phyloP scores from a whole-genome alignment of 1,139 yeast genomes.

The Hansenula lynferdii region DNA sequence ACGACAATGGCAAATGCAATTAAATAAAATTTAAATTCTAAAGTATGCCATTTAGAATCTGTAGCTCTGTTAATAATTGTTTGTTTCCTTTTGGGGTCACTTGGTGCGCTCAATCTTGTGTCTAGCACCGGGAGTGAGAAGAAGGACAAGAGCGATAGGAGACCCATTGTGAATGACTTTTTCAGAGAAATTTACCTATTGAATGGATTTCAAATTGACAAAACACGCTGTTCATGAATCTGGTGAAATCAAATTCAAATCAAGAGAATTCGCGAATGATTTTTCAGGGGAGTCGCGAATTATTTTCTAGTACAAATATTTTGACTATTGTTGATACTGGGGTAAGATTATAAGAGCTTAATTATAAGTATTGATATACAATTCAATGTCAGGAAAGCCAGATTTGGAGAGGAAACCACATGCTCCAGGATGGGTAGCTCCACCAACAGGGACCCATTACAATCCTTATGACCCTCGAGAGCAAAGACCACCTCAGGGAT shows the following conservation, averaged over 20 bases:
- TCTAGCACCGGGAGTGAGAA: slow-evolving; percentile 78
- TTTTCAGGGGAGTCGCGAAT: too few relatives aligned
- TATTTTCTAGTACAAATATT: too few relatives aligned
- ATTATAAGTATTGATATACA: too few relatives aligned
- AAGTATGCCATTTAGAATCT: slow-evolving; percentile 65
- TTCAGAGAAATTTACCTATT: neutral
- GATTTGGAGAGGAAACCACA: slow-evolving; percentile 56
- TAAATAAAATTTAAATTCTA: slow-evolving; percentile 67
- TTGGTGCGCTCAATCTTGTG: slow-evolving; percentile 57
- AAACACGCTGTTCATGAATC: too few relatives aligned
- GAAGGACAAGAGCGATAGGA: slow-evolving; percentile 25
- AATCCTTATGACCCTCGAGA: slow-evolving; percentile 83
- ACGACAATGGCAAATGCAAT: slow-evolving; percentile 63
- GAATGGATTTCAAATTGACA: too few relatives aligned
- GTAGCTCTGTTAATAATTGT: slow-evolving; percentile 40
- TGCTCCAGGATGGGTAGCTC: slow-evolving; percentile 80
- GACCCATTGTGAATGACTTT: neutral
- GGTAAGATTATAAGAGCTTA: too few relatives aligned
- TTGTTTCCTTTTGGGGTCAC: slow-evolving; percentile 38
- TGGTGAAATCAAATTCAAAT: too few relatives aligned
- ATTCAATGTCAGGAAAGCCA: slow-evolving; percentile 7
- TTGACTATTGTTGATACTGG: too few relatives aligned
- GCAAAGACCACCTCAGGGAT: slow-evolving; percentile 74
- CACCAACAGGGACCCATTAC: slow-evolving; percentile 46
- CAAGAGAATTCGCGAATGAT: too few relatives aligned